Base-by-base conservation (phyloP, 2,329 filamentous ascomycete genomes). In the Scytalidium sp. region DNA sequence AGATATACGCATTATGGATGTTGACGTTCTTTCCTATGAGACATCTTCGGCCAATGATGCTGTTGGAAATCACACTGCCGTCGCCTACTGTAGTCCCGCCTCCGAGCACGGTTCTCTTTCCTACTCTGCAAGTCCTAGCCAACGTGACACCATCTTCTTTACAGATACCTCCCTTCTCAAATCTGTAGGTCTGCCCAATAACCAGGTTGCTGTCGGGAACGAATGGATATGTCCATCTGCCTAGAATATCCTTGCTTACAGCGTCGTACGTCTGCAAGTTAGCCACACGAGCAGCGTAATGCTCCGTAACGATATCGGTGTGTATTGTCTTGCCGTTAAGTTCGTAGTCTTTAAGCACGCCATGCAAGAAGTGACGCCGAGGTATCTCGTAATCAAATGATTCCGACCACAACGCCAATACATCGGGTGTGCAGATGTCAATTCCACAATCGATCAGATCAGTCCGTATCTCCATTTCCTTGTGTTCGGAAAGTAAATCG, bases 261-360 rank as follows among this genome's bases (percentile, higher is more conserved):
- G 91, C 83, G 62, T 96, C 90, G 71, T 97, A 99, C 63, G 92
- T 85, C 62, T 89, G 88, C 20, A 97, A 76, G 63, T 91, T 96
- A 64, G 83, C 86, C 11, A 90, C 92, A 56, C 94, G 80, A 1
- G 92, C 91, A 1, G 90, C 89, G 64, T 97, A 99, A 51, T 90
- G 84, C 46, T 91, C 82, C 29, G 84, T 80, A 41, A 95, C 75
- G 56, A 97, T 86, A 61, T 97, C 88, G 2, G 90, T 87, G 66
- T 97, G 91, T 46, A 99, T 90, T n/a, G 90, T 91, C 73, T 97
- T 96, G 51, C 92, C 92, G 67, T 97, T 97, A 50, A 97, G 76
- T 66, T 99, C 94, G 74, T 90, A 96, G 67, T 99, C 94, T 72
- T 97, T 97, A 47, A 99, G 74, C 1, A 97, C 91, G 51, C 92